Percentiles rank a stretch among this genome's conserved stretches.
phyloP scores from a whole-genome alignment of 441 rosid genomes.

The Sinapis alba region DNA sequence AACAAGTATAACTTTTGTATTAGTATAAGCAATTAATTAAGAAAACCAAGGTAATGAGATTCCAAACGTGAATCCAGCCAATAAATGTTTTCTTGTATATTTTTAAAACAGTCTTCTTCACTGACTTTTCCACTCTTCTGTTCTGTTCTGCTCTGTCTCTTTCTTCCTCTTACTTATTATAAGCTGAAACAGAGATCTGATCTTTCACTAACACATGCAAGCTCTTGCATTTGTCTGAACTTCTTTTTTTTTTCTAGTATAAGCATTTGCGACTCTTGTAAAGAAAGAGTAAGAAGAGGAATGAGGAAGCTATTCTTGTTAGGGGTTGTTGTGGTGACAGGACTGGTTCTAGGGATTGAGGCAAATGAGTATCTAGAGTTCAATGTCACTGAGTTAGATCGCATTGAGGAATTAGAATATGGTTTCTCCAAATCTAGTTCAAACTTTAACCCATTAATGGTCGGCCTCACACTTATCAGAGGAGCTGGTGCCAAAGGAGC shows the following conservation, averaged over 20 bases:
- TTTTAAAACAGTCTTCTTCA: constrained; percentile 6
- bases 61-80: constrained; percentile 38
- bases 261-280: neutral
- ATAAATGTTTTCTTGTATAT: neutral
- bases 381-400: constrained; percentile 60
- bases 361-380: constrained; percentile 36
- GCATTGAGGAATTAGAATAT: constrained; percentile 45
- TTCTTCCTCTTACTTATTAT: constrained; percentile 8
- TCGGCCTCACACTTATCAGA: constrained; percentile 79
- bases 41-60: constrained; percentile 17
- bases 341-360: constrained; percentile 16
- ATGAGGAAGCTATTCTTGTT: constrained; percentile 28
- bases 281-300: constrained; percentile 3
- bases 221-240: neutral
- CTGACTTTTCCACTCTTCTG: constrained; percentile 16
- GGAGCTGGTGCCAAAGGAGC: constrained; percentile 79
- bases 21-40: constrained; percentile 20
- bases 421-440: constrained; percentile 47
- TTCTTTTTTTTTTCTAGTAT: neutral
- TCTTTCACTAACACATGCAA: constrained; percentile 8
- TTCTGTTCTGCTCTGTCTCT: constrained; percentile 18
- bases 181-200: constrained; percentile 11
- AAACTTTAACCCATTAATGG: constrained; percentile 54
- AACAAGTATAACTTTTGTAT: neutral
- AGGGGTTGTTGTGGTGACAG: constrained; percentile 20